These are phyloP conservation scores for Quercus phellos DNA, from an alignment of 331 rosid genomes.

Conservation along the genomic window DNA sequence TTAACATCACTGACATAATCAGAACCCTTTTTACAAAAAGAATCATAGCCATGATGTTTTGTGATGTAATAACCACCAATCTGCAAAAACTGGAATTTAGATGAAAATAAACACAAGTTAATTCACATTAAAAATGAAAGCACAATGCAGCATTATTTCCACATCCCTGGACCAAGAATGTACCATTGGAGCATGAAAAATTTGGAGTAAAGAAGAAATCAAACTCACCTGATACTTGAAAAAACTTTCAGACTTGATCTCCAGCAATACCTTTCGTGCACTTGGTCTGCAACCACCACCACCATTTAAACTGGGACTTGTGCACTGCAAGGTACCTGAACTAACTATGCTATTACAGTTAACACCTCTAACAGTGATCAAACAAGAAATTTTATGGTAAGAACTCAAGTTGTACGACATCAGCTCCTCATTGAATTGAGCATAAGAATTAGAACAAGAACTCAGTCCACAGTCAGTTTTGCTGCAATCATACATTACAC, in stretches of 20 bases:
- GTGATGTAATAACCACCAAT: slow-evolving; percentile 69
- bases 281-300: slow-evolving; percentile 32
- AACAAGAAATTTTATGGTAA: slow-evolving; percentile 43
- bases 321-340: slow-evolving; percentile 45
- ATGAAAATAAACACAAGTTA: slow-evolving; percentile 24
- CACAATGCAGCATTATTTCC: background rate
- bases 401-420: slow-evolving; percentile 29
- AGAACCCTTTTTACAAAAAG: slow-evolving; percentile 42
- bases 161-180: background rate
- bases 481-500: slow-evolving; percentile 22
- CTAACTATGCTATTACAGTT: slow-evolving; percentile 25
- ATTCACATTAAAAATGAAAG: slow-evolving; percentile 10
- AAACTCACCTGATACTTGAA: slow-evolving; percentile 57
- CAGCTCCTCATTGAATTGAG: slow-evolving; percentile 25
- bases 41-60: slow-evolving; percentile 39
- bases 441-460: slow-evolving; percentile 38
- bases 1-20: slow-evolving; percentile 25
- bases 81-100: slow-evolving; percentile 62
- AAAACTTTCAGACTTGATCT: slow-evolving; percentile 53
- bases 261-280: slow-evolving; percentile 61
- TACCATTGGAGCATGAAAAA: background rate
- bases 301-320: slow-evolving; percentile 16
- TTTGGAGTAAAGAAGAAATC: slow-evolving; percentile 7
- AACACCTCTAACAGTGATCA: slow-evolving; percentile 40
- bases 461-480: slow-evolving; percentile 31